Percentiles rank a stretch among this genome's conserved stretches.
These are phyloP conservation scores for Nicotiana paniculata DNA, from an alignment of 257 asterid species.

Conservation along the genomic window DNA sequence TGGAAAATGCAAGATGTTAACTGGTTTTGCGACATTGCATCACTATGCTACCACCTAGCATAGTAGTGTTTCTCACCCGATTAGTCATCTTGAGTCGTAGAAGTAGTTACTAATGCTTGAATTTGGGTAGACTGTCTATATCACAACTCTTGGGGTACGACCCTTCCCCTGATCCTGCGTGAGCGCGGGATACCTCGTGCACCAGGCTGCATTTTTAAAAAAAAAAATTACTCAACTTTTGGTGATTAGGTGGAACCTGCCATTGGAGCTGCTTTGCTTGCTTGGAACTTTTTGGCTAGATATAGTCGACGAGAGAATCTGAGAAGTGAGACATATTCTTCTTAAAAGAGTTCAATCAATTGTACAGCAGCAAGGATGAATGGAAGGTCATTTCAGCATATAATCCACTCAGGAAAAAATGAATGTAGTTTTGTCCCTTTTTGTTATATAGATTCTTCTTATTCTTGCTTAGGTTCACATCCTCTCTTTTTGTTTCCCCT, in stretches of 20 bases:
- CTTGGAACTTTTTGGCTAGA: conserved; percentile 58
- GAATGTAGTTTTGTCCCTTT: neutral
- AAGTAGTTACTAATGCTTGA: too few species aligned
- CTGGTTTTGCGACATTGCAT: neutral
- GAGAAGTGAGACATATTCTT: conserved; percentile 8
- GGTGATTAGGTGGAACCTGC: conserved; percentile 68
- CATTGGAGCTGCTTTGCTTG: conserved; percentile 81
- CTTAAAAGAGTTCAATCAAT: conserved; percentile 1
- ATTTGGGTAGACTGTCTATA: too few species aligned
- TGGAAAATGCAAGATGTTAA: neutral
- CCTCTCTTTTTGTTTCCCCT: neutral
- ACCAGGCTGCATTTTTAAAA: too few species aligned
- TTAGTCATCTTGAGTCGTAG: neutral
- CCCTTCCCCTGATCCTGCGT: too few species aligned
- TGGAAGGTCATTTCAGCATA: neutral
- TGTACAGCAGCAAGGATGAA: conserved; percentile 15
- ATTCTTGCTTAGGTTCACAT: neutral
- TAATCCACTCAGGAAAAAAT: neutral
- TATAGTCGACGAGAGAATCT: conserved; percentile 22
- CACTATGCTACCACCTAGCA: neutral
- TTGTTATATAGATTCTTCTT: neutral
- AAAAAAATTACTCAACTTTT: neutral
- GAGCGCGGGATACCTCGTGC: too few species aligned
- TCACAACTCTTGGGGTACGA: too few species aligned
- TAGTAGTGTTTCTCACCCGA: neutral